phyloP scores from a whole-genome alignment of 352 stramenopile genomes.

The Phytophthora idaei region DNA sequence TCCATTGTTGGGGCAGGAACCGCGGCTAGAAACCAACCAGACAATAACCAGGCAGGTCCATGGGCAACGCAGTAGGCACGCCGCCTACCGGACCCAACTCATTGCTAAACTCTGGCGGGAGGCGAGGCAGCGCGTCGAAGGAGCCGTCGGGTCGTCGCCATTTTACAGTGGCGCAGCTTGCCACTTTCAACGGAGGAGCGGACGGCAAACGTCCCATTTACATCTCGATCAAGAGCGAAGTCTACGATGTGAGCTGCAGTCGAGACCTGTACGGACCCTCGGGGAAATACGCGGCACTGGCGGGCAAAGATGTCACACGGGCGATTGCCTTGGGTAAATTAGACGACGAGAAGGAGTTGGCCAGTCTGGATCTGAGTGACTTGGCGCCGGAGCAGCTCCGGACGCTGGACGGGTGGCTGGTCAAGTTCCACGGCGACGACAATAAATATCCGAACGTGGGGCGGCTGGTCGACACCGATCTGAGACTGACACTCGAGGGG shows the following conservation, averaged over 20 bases:
- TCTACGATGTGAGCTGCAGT: constrained; percentile 94
- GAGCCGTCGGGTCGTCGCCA: constrained; percentile 23
- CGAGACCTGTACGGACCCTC: constrained; percentile 90
- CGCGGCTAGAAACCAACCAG: constrained; percentile 23
- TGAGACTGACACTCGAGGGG: constrained; percentile 58
- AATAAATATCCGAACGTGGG: constrained; percentile 92
- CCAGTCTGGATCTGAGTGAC: constrained; percentile 54
- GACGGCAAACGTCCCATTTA: constrained; percentile 86
- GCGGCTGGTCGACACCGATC: constrained; percentile 66
- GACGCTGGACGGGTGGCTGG: constrained; percentile 75
- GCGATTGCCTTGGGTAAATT: constrained; percentile 90
- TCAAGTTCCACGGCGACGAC: constrained; percentile 83
- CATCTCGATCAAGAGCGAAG: constrained; percentile 89
- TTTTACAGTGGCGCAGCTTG: constrained; percentile 87
- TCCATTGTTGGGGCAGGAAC: constrained; percentile 1
- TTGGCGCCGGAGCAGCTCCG: constrained; percentile 36
- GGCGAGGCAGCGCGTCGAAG: constrained; percentile 10
- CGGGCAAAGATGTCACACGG: constrained; percentile 90
- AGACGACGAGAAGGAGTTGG: constrained; percentile 65
- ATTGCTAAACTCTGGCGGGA: constrained; percentile 9
- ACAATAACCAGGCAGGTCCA: constrained; percentile 2
- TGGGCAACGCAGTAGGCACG: constrained; percentile 42
- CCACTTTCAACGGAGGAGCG: constrained; percentile 75
- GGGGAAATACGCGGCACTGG: constrained; percentile 88
- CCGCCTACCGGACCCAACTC: constrained; percentile 32